Evolutionary conservation across 2,329 filamentous ascomycete genomes (phyloP).

Genomic region (Colletotrichum sp.): DNA sequence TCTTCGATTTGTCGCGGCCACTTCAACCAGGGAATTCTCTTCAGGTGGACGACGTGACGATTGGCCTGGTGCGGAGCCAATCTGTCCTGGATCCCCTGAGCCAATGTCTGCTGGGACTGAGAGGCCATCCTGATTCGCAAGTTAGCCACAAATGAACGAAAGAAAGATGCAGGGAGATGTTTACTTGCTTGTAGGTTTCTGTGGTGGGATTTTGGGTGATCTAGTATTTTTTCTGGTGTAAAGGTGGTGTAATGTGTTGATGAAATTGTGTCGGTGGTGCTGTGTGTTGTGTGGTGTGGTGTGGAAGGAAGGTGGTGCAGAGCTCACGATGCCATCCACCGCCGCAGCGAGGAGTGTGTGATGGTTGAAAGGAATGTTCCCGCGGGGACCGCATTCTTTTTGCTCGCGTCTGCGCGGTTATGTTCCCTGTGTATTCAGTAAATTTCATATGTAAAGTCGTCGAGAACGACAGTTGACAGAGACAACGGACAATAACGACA

Average conservation of each 20-base stretch:
- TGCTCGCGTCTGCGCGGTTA: not conserved
- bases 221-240: no score
- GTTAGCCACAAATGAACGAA: not conserved
- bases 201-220: no score
- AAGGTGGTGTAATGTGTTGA: no score
- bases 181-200: no score
- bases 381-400: rapidly evolving
- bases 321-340: not conserved
- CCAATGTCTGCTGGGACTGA: no score
- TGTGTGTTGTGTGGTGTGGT: no score
- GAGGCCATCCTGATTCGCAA: not conserved
- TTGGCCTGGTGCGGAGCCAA: not conserved
- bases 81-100: not conserved
- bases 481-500: not conserved
- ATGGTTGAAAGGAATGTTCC: not conserved
- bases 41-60: not conserved
- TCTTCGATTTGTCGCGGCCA: no score
- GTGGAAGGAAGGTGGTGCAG: no score
- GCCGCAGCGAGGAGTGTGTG: not conserved
- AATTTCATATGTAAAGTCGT: not conserved
- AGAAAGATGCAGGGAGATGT: no score
- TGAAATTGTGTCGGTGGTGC: no score
- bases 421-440: rapidly evolving
- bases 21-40: not conserved
- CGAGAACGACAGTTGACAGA: not conserved